Evolutionary conservation across 306 rosid species (phyloP).

Genomic region (Malus sieversii): DNA sequence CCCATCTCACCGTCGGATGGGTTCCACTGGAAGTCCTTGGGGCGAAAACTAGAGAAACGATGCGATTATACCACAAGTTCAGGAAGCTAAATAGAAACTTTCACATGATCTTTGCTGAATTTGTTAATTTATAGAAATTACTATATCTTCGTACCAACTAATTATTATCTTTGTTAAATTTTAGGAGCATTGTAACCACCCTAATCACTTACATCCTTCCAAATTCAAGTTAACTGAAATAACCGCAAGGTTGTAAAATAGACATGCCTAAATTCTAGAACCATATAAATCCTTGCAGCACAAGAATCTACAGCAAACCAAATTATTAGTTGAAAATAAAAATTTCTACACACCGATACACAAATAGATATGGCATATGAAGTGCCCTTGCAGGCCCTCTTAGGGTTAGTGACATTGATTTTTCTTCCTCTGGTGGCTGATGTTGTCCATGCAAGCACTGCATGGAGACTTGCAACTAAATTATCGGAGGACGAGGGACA

Average conservation of each 20-base stretch:
- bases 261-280: conserved; percentile 6
- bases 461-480: background rate
- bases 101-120: background rate
- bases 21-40: no score
- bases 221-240: conserved; percentile 1
- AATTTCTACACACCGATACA: background rate
- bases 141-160: background rate
- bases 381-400: conserved; percentile 23
- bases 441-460: conserved; percentile 2
- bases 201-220: conserved; percentile 12
- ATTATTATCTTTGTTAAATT: background rate
- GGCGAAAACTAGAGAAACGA: no score
- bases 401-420: conserved; percentile 17
- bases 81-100: no score
- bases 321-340: background rate
- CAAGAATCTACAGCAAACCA: background rate
- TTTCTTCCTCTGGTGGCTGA: background rate
- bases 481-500: background rate
- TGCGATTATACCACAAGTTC: no score
- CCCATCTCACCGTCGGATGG: no score
- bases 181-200: conserved; percentile 11
- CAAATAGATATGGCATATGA: background rate
- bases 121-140: background rate
- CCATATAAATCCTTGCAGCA: background rate
- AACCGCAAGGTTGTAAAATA: background rate